A percentile compares a stretch with the other conserved stretches of the same genome.
Evolutionary conservation across 257 asterid genomes (phyloP).

Genomic region (Petrea volubilis): DNA sequence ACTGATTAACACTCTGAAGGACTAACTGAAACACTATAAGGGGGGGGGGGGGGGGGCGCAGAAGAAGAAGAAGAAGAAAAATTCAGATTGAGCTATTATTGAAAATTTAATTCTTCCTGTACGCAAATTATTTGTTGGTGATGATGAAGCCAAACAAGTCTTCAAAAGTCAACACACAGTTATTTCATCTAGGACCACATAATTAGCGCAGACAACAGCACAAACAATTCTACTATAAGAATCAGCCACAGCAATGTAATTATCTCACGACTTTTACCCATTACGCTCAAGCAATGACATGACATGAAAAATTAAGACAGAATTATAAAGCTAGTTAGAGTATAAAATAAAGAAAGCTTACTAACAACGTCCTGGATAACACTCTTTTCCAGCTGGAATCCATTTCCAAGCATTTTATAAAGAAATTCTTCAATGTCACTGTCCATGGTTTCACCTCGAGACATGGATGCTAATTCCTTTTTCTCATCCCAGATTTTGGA

Average conservation of each 20-base stretch:
- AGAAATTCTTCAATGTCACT: constrained; percentile 58
- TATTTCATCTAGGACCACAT: constrained; percentile 2
- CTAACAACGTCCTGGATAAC: constrained; percentile 69
- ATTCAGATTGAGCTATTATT: too few relatives aligned
- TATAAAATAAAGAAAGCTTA: constrained; percentile 33
- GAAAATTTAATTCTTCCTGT: too few relatives aligned
- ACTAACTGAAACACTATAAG: too few relatives aligned
- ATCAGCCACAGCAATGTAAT: background rate
- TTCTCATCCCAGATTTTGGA: constrained; percentile 65
- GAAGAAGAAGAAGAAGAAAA: too few relatives aligned
- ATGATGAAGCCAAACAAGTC: constrained; percentile 2
- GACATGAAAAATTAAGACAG: background rate
- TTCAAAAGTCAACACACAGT: background rate
- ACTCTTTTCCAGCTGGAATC: constrained; percentile 59
- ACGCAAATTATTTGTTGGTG: background rate
- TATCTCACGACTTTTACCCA: background rate
- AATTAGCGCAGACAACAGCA: background rate
- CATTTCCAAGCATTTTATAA: constrained; percentile 73
- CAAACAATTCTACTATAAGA: background rate
- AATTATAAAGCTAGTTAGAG: background rate
- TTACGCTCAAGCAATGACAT: background rate
- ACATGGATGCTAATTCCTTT: constrained; percentile 21
- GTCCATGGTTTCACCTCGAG: constrained; percentile 42
- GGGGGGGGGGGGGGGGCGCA: too few relatives aligned
- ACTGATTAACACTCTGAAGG: too few relatives aligned